A percentile compares a stretch with the other conserved stretches of the same genome.
These are phyloP conservation scores for Hanseniaspora meyeri DNA, from an alignment of 805 yeast species.

Conservation along the genomic window DNA sequence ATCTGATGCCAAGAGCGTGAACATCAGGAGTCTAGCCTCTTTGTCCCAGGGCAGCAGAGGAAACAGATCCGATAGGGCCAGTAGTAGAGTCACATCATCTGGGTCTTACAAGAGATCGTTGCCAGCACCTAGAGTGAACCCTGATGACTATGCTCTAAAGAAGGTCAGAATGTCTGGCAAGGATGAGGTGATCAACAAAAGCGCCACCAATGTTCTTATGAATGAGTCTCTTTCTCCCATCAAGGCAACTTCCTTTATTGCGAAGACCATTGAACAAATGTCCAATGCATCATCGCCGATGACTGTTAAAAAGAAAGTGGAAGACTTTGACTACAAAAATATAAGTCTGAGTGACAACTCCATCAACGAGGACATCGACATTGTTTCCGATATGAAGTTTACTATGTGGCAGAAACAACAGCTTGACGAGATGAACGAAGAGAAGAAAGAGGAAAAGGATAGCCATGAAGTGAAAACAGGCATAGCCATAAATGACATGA, in stretches of 20 bases:
- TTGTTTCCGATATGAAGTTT: constrained; percentile 22
- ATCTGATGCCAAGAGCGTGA: background rate
- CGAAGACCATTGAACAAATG: background rate
- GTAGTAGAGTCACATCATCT: background rate
- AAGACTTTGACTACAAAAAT: background rate
- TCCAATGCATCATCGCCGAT: background rate
- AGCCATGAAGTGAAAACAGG: background rate
- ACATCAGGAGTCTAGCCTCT: background rate
- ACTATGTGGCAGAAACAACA: constrained; percentile 24
- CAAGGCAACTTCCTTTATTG: background rate
- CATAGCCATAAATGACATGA: constrained; percentile 4
- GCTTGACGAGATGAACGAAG: constrained; percentile 3
- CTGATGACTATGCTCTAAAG: background rate
- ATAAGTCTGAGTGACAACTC: background rate
- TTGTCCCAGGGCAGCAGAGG: background rate
- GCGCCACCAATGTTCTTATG: background rate
- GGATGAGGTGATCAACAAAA: constrained; percentile 2
- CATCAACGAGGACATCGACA: constrained; percentile 17
- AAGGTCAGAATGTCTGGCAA: constrained; percentile 3
- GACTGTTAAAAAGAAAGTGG: background rate
- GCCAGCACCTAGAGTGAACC: background rate
- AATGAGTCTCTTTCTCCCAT: constrained; percentile 6
- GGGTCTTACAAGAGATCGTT: constrained; percentile 1
- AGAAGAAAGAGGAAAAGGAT: background rate
- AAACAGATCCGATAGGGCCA: background rate